phyloP scores from a whole-genome alignment of 2,329 filamentous ascomycete species.

The Xylariaceae sp. region DNA sequence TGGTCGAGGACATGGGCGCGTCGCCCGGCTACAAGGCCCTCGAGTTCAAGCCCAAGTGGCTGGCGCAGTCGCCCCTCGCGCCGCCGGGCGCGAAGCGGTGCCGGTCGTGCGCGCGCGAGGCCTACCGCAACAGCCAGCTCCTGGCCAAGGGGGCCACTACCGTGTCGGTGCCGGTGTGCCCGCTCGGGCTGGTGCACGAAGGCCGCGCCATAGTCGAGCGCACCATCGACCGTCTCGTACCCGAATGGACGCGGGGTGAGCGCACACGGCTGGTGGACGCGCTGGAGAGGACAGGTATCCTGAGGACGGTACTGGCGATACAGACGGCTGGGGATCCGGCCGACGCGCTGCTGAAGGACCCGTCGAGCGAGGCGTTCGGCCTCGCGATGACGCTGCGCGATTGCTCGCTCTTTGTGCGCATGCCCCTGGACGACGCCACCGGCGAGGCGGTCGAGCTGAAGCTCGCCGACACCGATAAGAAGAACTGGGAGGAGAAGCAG shows the following conservation, averaged over 20 bases:
- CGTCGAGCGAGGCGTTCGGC: slow-evolving; percentile 44
- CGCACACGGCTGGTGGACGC: slow-evolving; percentile 33
- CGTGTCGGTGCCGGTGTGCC: slow-evolving; percentile 49
- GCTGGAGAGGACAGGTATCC: slow-evolving; percentile 34
- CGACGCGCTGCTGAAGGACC: slow-evolving; percentile 39
- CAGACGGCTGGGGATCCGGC: slow-evolving; percentile 37
- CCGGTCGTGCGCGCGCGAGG: slow-evolving; percentile 63
- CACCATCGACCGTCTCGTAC: slow-evolving; percentile 38
- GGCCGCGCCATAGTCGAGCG: slow-evolving; percentile 39
- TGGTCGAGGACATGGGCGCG: slow-evolving; percentile 69
- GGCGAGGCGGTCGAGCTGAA: slow-evolving; percentile 44
- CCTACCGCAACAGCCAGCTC: slow-evolving; percentile 41
- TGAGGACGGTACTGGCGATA: slow-evolving; percentile 31
- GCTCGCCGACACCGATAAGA: slow-evolving; percentile 73
- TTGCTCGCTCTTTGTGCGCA: slow-evolving; percentile 67
- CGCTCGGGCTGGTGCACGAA: slow-evolving; percentile 56
- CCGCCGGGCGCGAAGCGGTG: slow-evolving; percentile 59
- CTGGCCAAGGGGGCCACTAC: slow-evolving; percentile 32
- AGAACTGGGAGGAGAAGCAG: slow-evolving; percentile 61
- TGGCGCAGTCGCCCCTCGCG: slow-evolving; percentile 68
- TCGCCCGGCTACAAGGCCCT: slow-evolving; percentile 39
- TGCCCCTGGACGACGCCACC: slow-evolving; percentile 38
- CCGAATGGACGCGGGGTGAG: slow-evolving; percentile 28
- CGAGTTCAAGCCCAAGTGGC: slow-evolving; percentile 84
- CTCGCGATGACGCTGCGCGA: slow-evolving; percentile 77